These are phyloP conservation scores for Incumbomyces lentus DNA, from an alignment of 2,329 filamentous ascomycete species.

Conservation along the genomic window DNA sequence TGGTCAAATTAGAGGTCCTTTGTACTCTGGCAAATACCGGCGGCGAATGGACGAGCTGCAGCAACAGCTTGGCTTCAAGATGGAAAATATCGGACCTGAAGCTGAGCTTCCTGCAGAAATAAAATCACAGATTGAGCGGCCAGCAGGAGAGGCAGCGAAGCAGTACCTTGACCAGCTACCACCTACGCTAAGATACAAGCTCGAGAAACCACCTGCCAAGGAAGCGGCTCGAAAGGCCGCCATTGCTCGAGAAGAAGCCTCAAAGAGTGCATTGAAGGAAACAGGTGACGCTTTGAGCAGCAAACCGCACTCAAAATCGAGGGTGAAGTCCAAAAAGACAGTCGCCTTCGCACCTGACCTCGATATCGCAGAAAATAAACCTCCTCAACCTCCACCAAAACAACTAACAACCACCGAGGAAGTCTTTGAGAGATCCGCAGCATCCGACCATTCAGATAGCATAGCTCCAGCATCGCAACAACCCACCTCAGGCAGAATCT, in stretches of 20 bases:
- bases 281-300: not conserved
- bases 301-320: conserved; percentile 5
- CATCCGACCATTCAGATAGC: conserved; percentile 16
- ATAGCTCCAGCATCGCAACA: conserved; percentile 11
- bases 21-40: conserved; percentile 64
- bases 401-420: conserved; percentile 25
- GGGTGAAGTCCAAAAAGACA: conserved; percentile 48
- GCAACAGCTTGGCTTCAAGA: conserved; percentile 54
- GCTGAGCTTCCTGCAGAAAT: conserved; percentile 6
- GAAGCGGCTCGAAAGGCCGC: conserved; percentile 21
- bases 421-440: conserved; percentile 35
- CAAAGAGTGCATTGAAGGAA: conserved; percentile 10
- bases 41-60: conserved; percentile 79
- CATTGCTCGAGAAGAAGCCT: conserved; percentile 12
- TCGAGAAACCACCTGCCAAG: conserved; percentile 22
- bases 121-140: not conserved
- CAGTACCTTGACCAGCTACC: conserved; percentile 23
- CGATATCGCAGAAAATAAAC: conserved; percentile 48
- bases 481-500: conserved; percentile 20
- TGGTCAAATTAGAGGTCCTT: conserved; percentile 58
- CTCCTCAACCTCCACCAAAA: not conserved
- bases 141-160: not conserved
- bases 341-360: conserved; percentile 70
- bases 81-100: conserved; percentile 46
- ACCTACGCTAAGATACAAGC: conserved; percentile 24